A percentile compares a stretch with the other conserved stretches of the same genome.
These are phyloP conservation scores for Plectosphaerella cucumerina DNA, from an alignment of 2,329 filamentous ascomycete genomes.

Conservation along the genomic window DNA sequence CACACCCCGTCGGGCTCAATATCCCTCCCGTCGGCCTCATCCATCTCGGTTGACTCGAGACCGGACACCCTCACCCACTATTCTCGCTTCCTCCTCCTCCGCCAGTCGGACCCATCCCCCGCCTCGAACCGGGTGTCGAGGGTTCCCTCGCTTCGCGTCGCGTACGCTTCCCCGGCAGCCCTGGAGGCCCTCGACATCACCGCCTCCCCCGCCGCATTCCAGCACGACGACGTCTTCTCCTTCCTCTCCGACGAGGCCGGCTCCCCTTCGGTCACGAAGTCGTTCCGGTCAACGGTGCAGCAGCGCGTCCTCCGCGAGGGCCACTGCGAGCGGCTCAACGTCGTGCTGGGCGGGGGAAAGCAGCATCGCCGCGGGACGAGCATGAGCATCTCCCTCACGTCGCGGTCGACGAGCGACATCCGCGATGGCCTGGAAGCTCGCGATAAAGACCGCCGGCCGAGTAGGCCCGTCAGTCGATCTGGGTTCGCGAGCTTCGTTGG, in stretches of 20 bases:
- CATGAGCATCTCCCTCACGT: slow-evolving; percentile 3
- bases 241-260: slow-evolving; percentile 45
- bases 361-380: slow-evolving; percentile 10
- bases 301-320: slow-evolving; percentile 31
- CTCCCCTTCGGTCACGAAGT: slow-evolving; percentile 36
- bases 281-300: slow-evolving; percentile 39
- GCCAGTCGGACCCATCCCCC: not conserved
- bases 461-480: slow-evolving; percentile 5
- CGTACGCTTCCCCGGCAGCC: slow-evolving; percentile 42
- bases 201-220: slow-evolving; percentile 23
- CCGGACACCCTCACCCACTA: not conserved
- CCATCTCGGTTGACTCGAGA: not conserved
- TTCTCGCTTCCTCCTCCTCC: not conserved
- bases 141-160: slow-evolving; percentile 29
- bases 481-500: slow-evolving; percentile 10
- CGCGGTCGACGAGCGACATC: slow-evolving; percentile 6
- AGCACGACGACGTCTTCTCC: slow-evolving; percentile 49
- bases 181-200: slow-evolving; percentile 40
- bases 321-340: slow-evolving; percentile 26
- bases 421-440: slow-evolving; percentile 1
- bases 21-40: not conserved
- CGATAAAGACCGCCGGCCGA: not conserved
- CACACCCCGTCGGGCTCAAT: slow-evolving; percentile 7
- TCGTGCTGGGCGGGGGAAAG: slow-evolving; percentile 11
- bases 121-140: not conserved